Evolutionary conservation across 805 yeast species (phyloP).

Genomic region (Barnettozyma pratensis): DNA sequence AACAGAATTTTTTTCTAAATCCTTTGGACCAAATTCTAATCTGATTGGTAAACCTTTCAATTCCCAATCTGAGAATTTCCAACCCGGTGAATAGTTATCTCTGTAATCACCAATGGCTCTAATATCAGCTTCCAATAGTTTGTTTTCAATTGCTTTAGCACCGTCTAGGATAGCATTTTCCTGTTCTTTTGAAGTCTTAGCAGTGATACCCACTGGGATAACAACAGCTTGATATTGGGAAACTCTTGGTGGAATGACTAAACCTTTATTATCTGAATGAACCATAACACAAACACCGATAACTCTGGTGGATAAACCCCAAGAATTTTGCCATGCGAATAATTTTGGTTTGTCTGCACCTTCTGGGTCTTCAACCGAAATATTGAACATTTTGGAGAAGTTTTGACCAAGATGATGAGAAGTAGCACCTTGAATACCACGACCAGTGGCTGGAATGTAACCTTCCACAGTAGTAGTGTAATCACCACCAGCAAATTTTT

Average conservation of each 20-base stretch:
- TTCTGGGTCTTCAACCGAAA: slow-evolving; percentile 91
- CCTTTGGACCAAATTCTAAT: slow-evolving; percentile 95
- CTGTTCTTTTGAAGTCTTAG: slow-evolving; percentile 74
- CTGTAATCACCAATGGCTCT: slow-evolving; percentile 85
- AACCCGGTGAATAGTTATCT: slow-evolving; percentile 94
- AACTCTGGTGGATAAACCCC: slow-evolving; percentile 98
- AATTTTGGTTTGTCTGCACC: slow-evolving; percentile 84
- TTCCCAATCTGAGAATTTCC: slow-evolving; percentile 98
- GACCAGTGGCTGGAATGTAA: slow-evolving; percentile 95
- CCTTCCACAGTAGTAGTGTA: slow-evolving; percentile 97
- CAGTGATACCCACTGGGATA: slow-evolving; percentile 92
- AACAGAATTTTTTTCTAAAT: slow-evolving; percentile 71
- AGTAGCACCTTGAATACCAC: slow-evolving; percentile 99
- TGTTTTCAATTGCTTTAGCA: slow-evolving; percentile 62
- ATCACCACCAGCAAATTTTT: slow-evolving; percentile 96
- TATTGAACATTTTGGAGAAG: slow-evolving; percentile 97
- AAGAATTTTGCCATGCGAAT: slow-evolving; percentile 92
- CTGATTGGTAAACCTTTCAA: slow-evolving; percentile 93
- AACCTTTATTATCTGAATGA: slow-evolving; percentile 97
- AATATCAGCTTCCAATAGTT: slow-evolving; percentile 55
- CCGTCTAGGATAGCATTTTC: slow-evolving; percentile 65
- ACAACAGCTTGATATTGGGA: slow-evolving; percentile 89
- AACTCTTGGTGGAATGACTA: slow-evolving; percentile 96
- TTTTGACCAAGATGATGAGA: slow-evolving; percentile 97
- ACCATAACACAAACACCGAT: slow-evolving; percentile 99